These are phyloP conservation scores for Aspergillus ochraceus DNA, from an alignment of 2,329 filamentous ascomycete species.

Conservation along the genomic window DNA sequence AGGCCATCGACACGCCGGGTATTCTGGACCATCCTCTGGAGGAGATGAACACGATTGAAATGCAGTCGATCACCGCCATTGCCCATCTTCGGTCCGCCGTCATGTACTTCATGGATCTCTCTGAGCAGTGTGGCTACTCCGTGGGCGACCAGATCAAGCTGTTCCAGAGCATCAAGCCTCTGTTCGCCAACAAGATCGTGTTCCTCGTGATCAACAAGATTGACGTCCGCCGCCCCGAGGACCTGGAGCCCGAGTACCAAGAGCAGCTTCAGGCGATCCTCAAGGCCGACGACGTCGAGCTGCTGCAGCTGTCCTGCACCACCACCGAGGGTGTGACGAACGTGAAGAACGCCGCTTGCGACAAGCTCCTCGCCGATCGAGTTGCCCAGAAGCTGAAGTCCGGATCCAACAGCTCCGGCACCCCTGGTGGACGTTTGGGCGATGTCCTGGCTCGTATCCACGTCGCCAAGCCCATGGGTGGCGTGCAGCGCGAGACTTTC, in stretches of 20 bases:
- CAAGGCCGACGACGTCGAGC: slow-evolving; percentile 85
- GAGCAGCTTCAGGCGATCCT: slow-evolving; percentile 75
- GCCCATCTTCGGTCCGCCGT: slow-evolving; percentile 94
- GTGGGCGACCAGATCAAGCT: slow-evolving; percentile 90
- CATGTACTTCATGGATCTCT: slow-evolving; percentile 97
- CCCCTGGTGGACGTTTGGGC: slow-evolving; percentile 76
- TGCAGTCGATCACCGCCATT: slow-evolving; percentile 98
- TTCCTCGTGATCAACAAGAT: slow-evolving; percentile 99
- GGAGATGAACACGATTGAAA: slow-evolving; percentile 99
- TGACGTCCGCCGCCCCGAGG: slow-evolving; percentile 83
- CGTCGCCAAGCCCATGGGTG: slow-evolving; percentile 89
- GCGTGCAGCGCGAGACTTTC: slow-evolving; percentile 74
- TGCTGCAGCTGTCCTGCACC: slow-evolving; percentile 91
- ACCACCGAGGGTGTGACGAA: slow-evolving; percentile 92
- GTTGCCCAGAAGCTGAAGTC: slow-evolving; percentile 93
- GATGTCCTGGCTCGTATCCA: slow-evolving; percentile 94
- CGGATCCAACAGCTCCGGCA: slow-evolving; percentile 76
- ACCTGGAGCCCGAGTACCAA: slow-evolving; percentile 77
- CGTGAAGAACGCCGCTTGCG: slow-evolving; percentile 92
- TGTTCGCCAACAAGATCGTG: slow-evolving; percentile 96
- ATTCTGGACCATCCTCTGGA: slow-evolving; percentile 96
- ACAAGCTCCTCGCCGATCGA: slow-evolving; percentile 86
- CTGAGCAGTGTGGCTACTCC: slow-evolving; percentile 94
- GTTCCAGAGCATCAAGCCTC: slow-evolving; percentile 93
- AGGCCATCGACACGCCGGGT: slow-evolving; percentile 97